Base-by-base conservation (phyloP, 192 early-diverging fungal species). In the Lobosporangium transversale region DNA sequence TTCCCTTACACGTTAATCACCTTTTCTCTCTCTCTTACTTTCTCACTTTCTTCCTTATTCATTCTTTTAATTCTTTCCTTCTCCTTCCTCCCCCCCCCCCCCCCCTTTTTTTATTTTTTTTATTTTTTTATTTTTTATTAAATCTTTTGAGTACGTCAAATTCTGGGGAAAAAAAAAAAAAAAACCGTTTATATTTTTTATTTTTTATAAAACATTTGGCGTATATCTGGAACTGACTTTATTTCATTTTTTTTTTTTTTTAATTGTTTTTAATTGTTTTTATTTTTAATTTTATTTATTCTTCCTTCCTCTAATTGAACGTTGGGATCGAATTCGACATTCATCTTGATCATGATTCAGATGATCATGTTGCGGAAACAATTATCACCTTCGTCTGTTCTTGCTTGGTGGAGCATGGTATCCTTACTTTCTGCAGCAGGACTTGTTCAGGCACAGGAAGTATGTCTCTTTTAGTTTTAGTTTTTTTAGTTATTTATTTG, bases 401-500 rank as follows among this genome's bases (percentile, higher is more conserved):
- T 43, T 26, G 23, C 44, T 9, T 14, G 29, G 20, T 40, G 42
- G 67, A 27, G 32, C 32, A 53, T 48, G 33, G 29, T 66, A 8
- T 65, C 70, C 4, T 23, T 75, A 50, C 37, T 66, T 17, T 53
- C 42, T 1, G 49, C 70, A 30, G 17, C 58, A 4, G 62, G 62
- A 27, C 52, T 75, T 30, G 58, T 58, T 31, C 62, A 66, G 58
- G 63, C 14, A 32, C 70, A 75, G 36, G 31, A 18, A n/a, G 49
- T 27, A 26, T n/a, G n/a, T n/a, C n/a, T n/a, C n/a, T n/a, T n/a
- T n/a, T n/a, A n/a, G n/a, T n/a, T n/a, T n/a, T n/a, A n/a, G n/a
- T n/a, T n/a, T n/a, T n/a, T n/a, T n/a, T n/a, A n/a, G n/a, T n/a
- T n/a, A n/a, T n/a, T n/a, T n/a, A n/a, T n/a, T n/a, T n/a, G n/a